Evolutionary conservation across 495 filamentous ascomycete species (phyloP).

Genomic region (Podospora didyma): DNA sequence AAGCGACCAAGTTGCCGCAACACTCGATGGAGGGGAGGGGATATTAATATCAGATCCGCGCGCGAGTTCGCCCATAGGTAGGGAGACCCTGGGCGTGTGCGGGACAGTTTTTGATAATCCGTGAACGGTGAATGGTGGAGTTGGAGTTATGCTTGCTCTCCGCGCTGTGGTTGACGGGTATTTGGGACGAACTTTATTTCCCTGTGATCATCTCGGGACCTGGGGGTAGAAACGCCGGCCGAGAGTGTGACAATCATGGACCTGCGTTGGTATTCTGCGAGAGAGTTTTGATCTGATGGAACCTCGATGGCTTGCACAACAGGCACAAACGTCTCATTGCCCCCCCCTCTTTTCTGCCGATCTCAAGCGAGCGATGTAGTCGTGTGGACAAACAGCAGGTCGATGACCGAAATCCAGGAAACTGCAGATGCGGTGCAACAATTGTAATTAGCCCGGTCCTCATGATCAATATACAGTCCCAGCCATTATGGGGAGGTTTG

Average conservation of each 20-base stretch:
- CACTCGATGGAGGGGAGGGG: not conserved
- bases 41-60: not conserved
- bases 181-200: slow-evolving; percentile 5
- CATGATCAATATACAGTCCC: not conserved
- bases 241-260: not conserved
- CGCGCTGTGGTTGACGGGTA: not conserved
- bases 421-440: slow-evolving; percentile 5
- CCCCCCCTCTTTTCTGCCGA: not conserved
- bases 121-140: not conserved
- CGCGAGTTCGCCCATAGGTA: not conserved
- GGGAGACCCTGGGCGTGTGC: not conserved
- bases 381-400: not conserved
- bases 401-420: not conserved
- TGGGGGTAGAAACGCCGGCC: not conserved
- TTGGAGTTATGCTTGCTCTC: not conserved
- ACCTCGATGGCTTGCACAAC: not conserved
- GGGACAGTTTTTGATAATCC: not conserved
- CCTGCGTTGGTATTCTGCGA: not conserved
- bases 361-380: not conserved
- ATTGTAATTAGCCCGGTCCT: not conserved
- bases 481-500: not conserved
- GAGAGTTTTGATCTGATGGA: not conserved
- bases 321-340: not conserved
- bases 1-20: not conserved
- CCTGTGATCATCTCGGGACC: not conserved